phyloP scores from a whole-genome alignment of 768 basidiomycete genomes.

The Boletus reticuloceps region DNA sequence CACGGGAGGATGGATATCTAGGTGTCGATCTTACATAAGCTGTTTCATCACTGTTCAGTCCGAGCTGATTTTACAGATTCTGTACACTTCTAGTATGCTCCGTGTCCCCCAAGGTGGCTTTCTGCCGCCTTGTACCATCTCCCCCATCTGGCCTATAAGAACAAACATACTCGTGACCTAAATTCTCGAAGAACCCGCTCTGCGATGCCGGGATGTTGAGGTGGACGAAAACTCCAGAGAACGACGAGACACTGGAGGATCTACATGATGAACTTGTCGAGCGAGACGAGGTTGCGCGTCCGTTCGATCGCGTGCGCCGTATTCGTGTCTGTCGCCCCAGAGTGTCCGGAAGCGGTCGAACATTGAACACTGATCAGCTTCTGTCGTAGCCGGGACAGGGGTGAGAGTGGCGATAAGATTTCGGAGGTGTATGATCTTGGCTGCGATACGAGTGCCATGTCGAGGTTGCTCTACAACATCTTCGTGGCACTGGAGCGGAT shows the following conservation, averaged over 20 bases:
- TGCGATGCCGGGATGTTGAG: slow-evolving; percentile 14
- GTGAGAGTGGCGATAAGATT: slow-evolving; percentile 18
- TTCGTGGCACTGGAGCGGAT: background rate
- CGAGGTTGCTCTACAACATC: slow-evolving; percentile 4
- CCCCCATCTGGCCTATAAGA: too few species aligned
- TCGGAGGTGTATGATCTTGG: slow-evolving; percentile 22
- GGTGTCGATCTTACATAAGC: too few species aligned
- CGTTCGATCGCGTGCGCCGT: background rate
- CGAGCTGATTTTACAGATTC: too few species aligned
- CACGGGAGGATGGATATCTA: too few species aligned
- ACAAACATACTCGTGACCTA: background rate
- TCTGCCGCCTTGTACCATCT: too few species aligned
- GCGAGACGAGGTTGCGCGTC: slow-evolving; percentile 2
- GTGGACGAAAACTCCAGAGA: slow-evolving; percentile 7
- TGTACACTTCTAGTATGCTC: too few species aligned
- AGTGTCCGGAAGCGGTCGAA: slow-evolving; percentile 20
- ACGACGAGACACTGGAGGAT: slow-evolving; percentile 3
- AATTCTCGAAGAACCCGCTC: slow-evolving; percentile 19
- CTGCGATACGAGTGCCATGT: slow-evolving; percentile 16
- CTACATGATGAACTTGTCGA: background rate
- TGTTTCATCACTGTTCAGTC: too few species aligned
- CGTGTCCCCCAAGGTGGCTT: too few species aligned
- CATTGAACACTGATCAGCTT: slow-evolving; percentile 11
- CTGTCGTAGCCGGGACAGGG: slow-evolving; percentile 21
- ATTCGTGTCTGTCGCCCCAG: slow-evolving; percentile 18